phyloP scores from a whole-genome alignment of 2,329 filamentous ascomycete genomes.

The Epicoccum nigrum region DNA sequence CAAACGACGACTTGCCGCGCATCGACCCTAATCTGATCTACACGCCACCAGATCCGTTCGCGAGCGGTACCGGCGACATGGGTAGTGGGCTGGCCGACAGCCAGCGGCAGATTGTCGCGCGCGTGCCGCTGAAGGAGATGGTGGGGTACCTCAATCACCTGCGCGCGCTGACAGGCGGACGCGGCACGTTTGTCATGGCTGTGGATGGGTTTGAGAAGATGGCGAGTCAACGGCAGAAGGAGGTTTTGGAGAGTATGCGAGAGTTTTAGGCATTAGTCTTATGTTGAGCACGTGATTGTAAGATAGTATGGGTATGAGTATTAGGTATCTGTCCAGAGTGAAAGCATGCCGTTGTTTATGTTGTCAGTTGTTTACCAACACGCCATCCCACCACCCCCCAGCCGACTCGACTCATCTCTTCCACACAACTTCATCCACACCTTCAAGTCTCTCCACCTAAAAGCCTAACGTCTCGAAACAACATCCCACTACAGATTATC shows the following conservation, averaged over 20 bases:
- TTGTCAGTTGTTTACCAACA: too few species aligned
- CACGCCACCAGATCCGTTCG: slow-evolving; percentile 84
- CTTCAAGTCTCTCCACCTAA: too few species aligned
- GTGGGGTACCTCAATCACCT: slow-evolving; percentile 91
- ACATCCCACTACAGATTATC: not conserved
- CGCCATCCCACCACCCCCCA: too few species aligned
- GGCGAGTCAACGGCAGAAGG: slow-evolving; percentile 64
- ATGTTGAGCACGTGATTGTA: not conserved
- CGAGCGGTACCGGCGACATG: slow-evolving; percentile 40
- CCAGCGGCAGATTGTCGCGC: slow-evolving; percentile 72
- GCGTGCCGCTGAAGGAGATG: slow-evolving; percentile 95
- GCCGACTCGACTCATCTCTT: too few species aligned
- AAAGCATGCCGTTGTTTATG: too few species aligned
- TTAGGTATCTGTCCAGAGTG: too few species aligned
- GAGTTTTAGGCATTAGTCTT: slow-evolving; percentile 25
- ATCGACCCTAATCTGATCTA: slow-evolving; percentile 82
- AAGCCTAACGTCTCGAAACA: too few species aligned
- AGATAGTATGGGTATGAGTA: slow-evolving; percentile 1
- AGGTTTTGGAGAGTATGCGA: slow-evolving; percentile 52
- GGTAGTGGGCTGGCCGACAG: slow-evolving; percentile 28
- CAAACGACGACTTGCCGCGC: slow-evolving; percentile 42
- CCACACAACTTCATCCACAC: too few species aligned
- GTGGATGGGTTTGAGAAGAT: slow-evolving; percentile 75
- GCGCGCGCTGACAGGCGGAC: slow-evolving; percentile 83
- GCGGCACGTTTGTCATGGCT: slow-evolving; percentile 77